A percentile compares a stretch with the other conserved stretches of the same genome.
These are phyloP conservation scores for Caloboletus inedulis DNA, from an alignment of 1,284 basidiomycete genomes.

Conservation along the genomic window DNA sequence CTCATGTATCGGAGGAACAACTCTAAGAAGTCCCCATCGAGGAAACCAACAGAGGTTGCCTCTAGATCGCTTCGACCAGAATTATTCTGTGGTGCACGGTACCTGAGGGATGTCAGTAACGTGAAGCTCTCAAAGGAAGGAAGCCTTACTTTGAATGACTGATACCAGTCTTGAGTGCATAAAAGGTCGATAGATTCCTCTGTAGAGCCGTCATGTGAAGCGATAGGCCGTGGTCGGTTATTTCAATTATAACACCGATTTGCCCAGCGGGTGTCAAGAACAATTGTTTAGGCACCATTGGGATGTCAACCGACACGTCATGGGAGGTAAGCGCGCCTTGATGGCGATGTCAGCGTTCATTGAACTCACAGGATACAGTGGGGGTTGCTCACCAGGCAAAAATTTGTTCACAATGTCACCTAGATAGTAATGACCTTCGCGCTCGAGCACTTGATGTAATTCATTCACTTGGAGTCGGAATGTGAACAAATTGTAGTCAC, in stretches of 20 bases:
- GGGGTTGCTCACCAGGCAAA: conserved; percentile 47
- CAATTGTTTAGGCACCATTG: conserved; percentile 58
- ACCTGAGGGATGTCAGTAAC: conserved; percentile 42
- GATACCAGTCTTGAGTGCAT: conserved; percentile 56
- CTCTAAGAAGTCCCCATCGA: conserved; percentile 89
- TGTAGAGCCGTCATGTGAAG: conserved; percentile 74
- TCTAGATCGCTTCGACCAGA: conserved; percentile 57
- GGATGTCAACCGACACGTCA: conserved; percentile 35
- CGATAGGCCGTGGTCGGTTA: conserved; percentile 52
- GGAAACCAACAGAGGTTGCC: conserved; percentile 64
- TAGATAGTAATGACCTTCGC: conserved; percentile 61
- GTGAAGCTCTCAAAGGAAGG: neutral
- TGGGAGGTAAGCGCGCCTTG: conserved; percentile 43
- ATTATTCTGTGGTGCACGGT: conserved; percentile 60
- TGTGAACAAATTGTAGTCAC: conserved; percentile 74
- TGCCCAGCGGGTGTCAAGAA: conserved; percentile 81
- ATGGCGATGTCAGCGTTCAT: conserved; percentile 8
- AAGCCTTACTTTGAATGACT: conserved; percentile 61
- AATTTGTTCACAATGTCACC: conserved; percentile 74
- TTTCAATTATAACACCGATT: conserved; percentile 74
- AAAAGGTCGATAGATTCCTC: conserved; percentile 65
- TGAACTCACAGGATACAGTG: neutral
- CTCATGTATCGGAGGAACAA: conserved; percentile 48
- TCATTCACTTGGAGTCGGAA: conserved; percentile 50
- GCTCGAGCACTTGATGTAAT: conserved; percentile 47